Evolutionary conservation across 495 filamentous ascomycete species (phyloP), one percentile per base, ranked within the genome.

Genomic region (Corynascus novoguineensis): DNA sequence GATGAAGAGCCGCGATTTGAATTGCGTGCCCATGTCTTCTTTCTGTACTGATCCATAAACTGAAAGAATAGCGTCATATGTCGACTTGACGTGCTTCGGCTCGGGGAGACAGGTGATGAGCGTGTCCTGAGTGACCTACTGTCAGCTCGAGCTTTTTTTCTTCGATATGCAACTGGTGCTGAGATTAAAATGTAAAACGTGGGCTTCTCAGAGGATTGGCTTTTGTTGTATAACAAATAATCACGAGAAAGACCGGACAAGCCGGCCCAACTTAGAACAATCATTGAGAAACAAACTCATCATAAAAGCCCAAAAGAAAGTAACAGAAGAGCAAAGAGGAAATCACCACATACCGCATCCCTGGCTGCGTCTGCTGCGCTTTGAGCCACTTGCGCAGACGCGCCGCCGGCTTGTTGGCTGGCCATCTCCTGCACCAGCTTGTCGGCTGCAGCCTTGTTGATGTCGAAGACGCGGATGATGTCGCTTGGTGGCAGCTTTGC

Each of bases 51-150:
- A 21, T 7, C 25, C 37, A 10, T 24, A 28, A 1, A 61, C 69
- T 17, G 66, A 72, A 24, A 90, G 73, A 56, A 95, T 86, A 11
- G 79, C 75, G 35, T 79, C 68, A 61, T 86, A 93, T 19, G 91
- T 84, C 14, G 80, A 74, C 62, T 85, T 85, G 57, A 95, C 89
- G 61, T 95, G 90, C 7, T 83, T 71, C 1, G 90, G 85, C 49
- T 91, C 86, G 3, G 90, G 90, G 3, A 95, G 79, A 61, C 89
- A 89, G 31, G 88, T 91, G 29, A 95, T 81, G 27, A 88, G 81
- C 6, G 83, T 85, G 64, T 86, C 82, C 90, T 95, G 63, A 37
- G 22, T 45, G 29, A 40, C 27, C 41, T 45, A n/a, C 58, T 55
- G 56, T 68, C 60, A 59, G 54, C 8, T 47, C 28, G 22, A 10